A percentile compares a stretch with the other conserved stretches of the same genome.
Conservation (phyloP, 495 filamentous ascomycete genomes). For the Xylaria longipes region DNA sequence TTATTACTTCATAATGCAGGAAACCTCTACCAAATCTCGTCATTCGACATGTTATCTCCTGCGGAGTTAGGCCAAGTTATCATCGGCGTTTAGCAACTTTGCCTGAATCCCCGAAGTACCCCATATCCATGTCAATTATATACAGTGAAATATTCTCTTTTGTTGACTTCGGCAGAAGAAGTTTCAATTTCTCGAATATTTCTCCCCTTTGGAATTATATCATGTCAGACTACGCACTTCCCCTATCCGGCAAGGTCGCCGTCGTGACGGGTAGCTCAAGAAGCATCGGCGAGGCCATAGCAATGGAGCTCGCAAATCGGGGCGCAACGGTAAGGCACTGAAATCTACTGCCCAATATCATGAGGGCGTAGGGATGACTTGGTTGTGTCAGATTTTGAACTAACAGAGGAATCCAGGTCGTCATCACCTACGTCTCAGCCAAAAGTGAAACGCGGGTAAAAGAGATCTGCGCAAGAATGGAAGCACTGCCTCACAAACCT, state of each 20-base stretch:
- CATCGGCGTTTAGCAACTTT: neutral
- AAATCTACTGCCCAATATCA: neutral
- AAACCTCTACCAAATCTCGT: too few species aligned
- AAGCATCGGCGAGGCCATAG: conserved; percentile 75
- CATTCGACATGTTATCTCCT: neutral
- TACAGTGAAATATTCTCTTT: neutral
- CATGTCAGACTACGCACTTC: conserved; percentile 32
- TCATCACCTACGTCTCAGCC: conserved; percentile 50
- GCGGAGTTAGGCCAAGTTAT: neutral
- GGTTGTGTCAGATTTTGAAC: neutral
- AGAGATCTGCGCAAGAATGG: conserved; percentile 43
- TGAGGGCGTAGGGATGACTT: too few species aligned
- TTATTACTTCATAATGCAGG: neutral
- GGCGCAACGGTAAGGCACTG: conserved; percentile 62
- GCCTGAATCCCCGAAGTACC: neutral
- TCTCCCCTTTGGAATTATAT: neutral
- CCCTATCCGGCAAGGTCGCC: conserved; percentile 33
- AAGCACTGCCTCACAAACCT: conserved; percentile 34
- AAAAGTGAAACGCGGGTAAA: conserved; percentile 43
- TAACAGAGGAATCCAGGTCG: conserved; percentile 38
- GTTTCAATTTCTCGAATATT: neutral
- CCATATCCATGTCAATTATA: neutral
- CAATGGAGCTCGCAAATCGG: conserved; percentile 72
- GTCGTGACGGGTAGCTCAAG: conserved; percentile 71
- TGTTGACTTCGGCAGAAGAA: neutral